A percentile compares a stretch with the other conserved stretches of the same genome.
Conservation (phyloP, 2,329 filamentous ascomycete species). For the Zymoseptoria brevis region DNA sequence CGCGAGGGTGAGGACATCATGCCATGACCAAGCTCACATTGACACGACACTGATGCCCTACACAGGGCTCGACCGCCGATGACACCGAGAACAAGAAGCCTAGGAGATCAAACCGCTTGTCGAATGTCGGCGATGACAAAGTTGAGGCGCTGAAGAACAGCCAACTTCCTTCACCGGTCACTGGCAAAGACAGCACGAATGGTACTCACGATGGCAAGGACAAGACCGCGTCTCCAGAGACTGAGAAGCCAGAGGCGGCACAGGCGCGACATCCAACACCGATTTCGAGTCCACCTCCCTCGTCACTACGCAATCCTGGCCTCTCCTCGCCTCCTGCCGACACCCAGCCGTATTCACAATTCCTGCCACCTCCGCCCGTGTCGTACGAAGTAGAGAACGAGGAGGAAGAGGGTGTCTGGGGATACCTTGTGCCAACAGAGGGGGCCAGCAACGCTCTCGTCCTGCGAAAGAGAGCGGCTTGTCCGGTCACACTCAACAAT, state of each 20-base stretch:
- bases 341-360: conserved; percentile 75
- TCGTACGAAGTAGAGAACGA: conserved; percentile 82
- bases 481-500: conserved; percentile 47
- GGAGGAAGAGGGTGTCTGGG: conserved; percentile 82
- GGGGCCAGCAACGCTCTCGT: conserved; percentile 52
- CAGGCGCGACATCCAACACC: conserved; percentile 34
- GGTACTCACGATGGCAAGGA: conserved; percentile 60
- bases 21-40: conserved; percentile 6
- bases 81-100: conserved; percentile 72
- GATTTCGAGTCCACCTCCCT: conserved; percentile 26
- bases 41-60: conserved; percentile 15
- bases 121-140: conserved; percentile 20
- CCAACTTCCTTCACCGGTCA: conserved; percentile 75
- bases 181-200: conserved; percentile 56
- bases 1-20: conserved; percentile 52
- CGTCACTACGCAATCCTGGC: conserved; percentile 31
- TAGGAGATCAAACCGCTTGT: conserved; percentile 66
- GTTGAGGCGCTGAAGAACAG: conserved; percentile 50
- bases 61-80: conserved; percentile 59
- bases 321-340: conserved; percentile 63
- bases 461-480: conserved; percentile 64
- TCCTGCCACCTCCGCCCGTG: conserved; percentile 60
- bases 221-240: conserved; percentile 57
- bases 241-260: conserved; percentile 38
- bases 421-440: conserved; percentile 80